Evolutionary conservation across 495 filamentous ascomycete species (phyloP).

Genomic region (Copromyces sp.): DNA sequence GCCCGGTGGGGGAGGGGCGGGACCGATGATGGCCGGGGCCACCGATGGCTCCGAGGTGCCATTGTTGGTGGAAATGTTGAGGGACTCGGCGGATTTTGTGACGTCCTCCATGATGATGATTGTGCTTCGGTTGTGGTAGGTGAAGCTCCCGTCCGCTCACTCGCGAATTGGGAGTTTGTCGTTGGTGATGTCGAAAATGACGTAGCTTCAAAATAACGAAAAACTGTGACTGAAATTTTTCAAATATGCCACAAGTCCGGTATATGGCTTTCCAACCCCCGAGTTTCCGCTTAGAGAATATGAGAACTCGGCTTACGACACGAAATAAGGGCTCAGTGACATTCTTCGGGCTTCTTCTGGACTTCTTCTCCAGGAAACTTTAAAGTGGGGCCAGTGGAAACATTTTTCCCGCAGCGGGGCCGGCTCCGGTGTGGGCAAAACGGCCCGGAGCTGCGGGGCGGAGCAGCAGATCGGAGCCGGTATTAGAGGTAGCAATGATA

Average conservation of each 20-base stretch:
- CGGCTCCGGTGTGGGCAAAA: neutral
- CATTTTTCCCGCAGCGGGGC: neutral
- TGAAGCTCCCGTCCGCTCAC: neutral
- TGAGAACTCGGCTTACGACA: too few species aligned
- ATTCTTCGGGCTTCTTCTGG: neutral
- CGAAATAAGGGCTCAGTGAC: neutral
- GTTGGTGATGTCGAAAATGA: neutral
- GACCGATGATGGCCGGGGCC: neutral
- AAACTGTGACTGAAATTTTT: neutral
- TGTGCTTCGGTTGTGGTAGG: neutral
- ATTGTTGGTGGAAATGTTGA: neutral
- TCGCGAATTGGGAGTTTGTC: neutral
- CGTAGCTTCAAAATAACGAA: neutral
- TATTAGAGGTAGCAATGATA: neutral
- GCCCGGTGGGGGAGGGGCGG: constrained; percentile 14
- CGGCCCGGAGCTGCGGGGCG: neutral
- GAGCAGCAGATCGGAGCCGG: neutral
- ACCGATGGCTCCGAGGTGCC: neutral
- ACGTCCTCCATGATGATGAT: constrained; percentile 5
- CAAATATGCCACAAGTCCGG: neutral
- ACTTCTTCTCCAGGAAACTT: neutral
- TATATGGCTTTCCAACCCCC: neutral
- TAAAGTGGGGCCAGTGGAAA: neutral
- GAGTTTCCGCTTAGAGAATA: too few species aligned
- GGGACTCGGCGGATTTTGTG: constrained; percentile 6